These are phyloP conservation scores for Litchi chinensis DNA, from an alignment of 345 rosid genomes.

Conservation along the genomic window DNA sequence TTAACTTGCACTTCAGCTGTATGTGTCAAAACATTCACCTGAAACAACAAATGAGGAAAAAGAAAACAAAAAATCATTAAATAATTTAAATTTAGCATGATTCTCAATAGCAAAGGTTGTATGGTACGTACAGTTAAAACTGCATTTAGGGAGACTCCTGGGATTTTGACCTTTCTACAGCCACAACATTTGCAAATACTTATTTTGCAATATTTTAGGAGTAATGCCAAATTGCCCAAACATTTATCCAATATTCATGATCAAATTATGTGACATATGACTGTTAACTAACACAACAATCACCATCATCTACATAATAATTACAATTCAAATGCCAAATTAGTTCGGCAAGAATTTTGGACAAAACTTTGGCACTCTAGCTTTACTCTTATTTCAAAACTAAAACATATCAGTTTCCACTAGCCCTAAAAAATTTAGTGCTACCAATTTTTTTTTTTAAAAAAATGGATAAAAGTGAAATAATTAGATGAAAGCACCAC, in stretches of 20 bases:
- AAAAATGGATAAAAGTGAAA: neutral
- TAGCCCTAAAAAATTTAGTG: neutral
- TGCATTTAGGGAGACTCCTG: neutral
- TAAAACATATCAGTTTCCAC: neutral
- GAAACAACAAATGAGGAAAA: conserved; percentile 24
- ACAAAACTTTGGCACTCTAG: neutral
- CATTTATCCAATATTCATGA: no score
- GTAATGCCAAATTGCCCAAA: no score
- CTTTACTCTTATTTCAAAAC: neutral
- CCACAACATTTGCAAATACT: neutral
- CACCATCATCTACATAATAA: neutral
- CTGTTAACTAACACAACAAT: no score
- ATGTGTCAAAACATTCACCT: conserved; percentile 79
- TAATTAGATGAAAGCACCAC: neutral
- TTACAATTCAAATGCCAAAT: neutral
- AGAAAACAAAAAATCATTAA: neutral
- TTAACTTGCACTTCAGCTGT: conserved; percentile 42
- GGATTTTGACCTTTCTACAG: neutral
- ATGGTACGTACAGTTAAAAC: neutral
- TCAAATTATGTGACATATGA: neutral
- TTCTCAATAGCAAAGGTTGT: neutral
- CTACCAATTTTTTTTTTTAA: neutral
- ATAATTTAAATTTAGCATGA: neutral
- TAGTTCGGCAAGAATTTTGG: no score
- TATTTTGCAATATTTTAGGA: neutral